These are phyloP conservation scores for Acmispon strigosus DNA, from an alignment of 306 rosid genomes.

Conservation along the genomic window DNA sequence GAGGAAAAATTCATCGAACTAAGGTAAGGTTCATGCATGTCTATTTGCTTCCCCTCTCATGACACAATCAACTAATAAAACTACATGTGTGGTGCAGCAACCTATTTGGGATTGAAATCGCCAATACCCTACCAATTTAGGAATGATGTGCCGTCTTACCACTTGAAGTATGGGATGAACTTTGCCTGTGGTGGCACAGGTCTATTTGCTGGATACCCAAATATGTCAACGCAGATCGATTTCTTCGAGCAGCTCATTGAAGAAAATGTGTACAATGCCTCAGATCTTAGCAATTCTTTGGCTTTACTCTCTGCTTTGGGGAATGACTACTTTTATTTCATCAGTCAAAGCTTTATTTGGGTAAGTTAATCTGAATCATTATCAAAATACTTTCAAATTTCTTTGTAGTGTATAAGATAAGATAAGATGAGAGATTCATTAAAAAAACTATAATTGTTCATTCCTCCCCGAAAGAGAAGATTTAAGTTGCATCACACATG, in stretches of 20 bases:
- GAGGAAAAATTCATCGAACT: too few relatives aligned
- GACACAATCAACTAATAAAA: too few relatives aligned
- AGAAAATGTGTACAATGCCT: constrained; percentile 23
- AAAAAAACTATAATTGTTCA: too few relatives aligned
- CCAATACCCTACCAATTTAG: constrained; percentile 53
- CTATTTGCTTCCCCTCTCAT: too few relatives aligned
- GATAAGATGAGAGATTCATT: too few relatives aligned
- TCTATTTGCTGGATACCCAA: constrained; percentile 34
- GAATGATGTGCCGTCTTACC: background rate
- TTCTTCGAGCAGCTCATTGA: constrained; percentile 31
- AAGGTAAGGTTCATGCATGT: too few relatives aligned
- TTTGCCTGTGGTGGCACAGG: constrained; percentile 79
- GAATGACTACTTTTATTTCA: constrained; percentile 46
- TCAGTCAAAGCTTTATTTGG: constrained; percentile 17
- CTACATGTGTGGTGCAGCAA: constrained; percentile 27
- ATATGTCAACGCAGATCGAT: constrained; percentile 64
- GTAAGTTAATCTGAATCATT: background rate
- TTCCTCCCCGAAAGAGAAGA: too few relatives aligned
- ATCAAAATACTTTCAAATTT: too few relatives aligned
- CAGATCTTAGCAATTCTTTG: constrained; percentile 38
- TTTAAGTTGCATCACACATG: too few relatives aligned
- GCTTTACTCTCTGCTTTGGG: constrained; percentile 57
- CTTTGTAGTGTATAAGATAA: too few relatives aligned
- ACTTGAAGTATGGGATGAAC: constrained; percentile 68
- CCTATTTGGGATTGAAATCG: constrained; percentile 42